Conservation (phyloP, 2,329 filamentous ascomycete genomes). For the Peltaster fructicola region DNA sequence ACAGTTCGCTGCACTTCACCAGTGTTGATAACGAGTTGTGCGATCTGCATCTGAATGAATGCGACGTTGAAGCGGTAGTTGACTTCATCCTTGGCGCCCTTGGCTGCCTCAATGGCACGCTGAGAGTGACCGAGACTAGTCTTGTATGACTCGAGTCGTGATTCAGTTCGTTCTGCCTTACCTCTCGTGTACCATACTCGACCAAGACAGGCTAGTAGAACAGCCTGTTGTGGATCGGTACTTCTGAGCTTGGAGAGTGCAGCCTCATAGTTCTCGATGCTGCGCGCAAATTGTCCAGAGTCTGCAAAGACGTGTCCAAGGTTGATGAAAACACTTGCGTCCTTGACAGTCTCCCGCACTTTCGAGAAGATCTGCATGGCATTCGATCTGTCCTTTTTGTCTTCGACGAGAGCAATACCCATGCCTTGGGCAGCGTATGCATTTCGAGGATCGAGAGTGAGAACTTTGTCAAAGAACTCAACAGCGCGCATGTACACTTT, state of each 20-base stretch:
- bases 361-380: conserved; percentile 81
- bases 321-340: conserved; percentile 79
- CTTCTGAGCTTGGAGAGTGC: conserved; percentile 65
- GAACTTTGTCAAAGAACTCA: conserved; percentile 95
- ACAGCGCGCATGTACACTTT: conserved; percentile 80
- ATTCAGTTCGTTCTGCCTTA: conserved; percentile 39
- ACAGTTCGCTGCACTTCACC: conserved; percentile 61
- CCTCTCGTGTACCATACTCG: conserved; percentile 75
- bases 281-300: conserved; percentile 72
- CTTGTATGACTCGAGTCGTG: conserved; percentile 41
- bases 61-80: conserved; percentile 97
- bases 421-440: conserved; percentile 93
- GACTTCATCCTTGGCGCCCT: conserved; percentile 49
- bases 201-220: conserved; percentile 58
- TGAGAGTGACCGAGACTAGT: conserved; percentile 45
- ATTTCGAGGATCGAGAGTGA: conserved; percentile 87
- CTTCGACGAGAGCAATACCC: conserved; percentile 83
- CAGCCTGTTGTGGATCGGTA: conserved; percentile 51
- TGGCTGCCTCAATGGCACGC: conserved; percentile 53
- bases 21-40: conserved; percentile 58
- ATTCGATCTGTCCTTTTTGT: conserved; percentile 71
- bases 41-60: conserved; percentile 90
- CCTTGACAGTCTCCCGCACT: conserved; percentile 75
- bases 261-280: conserved; percentile 84
- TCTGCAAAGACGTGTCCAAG: conserved; percentile 86